phyloP scores from a whole-genome alignment of 306 rosid genomes.

The Prunus kanzakura region DNA sequence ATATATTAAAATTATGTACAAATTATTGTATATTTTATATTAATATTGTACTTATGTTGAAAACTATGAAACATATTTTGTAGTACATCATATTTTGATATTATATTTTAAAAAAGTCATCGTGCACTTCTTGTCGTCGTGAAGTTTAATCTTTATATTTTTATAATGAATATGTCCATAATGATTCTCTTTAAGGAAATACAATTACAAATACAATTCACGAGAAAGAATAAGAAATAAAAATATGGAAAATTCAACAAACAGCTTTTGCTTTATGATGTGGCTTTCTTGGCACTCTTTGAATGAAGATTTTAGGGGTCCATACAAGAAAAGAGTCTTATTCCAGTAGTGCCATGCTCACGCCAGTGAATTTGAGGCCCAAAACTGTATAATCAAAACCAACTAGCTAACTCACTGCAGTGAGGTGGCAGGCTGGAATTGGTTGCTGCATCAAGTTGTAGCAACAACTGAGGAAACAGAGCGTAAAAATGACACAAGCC shows the following conservation, averaged over 20 bases:
- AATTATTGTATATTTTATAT: too few relatives aligned
- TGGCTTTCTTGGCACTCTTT: neutral
- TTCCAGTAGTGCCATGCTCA: neutral
- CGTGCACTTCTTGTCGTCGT: too few relatives aligned
- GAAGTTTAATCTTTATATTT: too few relatives aligned
- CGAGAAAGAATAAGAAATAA: neutral
- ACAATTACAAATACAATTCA: neutral
- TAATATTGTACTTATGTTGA: too few relatives aligned
- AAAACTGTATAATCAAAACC: neutral
- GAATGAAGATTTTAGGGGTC: neutral
- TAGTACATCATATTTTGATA: too few relatives aligned
- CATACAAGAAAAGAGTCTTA: neutral
- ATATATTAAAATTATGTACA: too few relatives aligned
- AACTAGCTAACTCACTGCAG: neutral
- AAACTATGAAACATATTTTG: too few relatives aligned
- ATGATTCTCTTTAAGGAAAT: too few relatives aligned
- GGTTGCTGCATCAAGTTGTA: conserved; percentile 13
- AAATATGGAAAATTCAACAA: neutral
- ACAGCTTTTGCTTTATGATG: neutral
- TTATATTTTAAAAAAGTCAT: too few relatives aligned
- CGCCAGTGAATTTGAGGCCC: neutral
- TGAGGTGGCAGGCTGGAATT: conserved; percentile 19
- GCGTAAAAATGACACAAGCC: neutral
- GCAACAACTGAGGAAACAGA: conserved; percentile 14
- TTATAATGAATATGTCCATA: too few relatives aligned